Evolutionary conservation across 2,329 filamentous ascomycete species (phyloP).

Genomic region (Cercospora citrullina): DNA sequence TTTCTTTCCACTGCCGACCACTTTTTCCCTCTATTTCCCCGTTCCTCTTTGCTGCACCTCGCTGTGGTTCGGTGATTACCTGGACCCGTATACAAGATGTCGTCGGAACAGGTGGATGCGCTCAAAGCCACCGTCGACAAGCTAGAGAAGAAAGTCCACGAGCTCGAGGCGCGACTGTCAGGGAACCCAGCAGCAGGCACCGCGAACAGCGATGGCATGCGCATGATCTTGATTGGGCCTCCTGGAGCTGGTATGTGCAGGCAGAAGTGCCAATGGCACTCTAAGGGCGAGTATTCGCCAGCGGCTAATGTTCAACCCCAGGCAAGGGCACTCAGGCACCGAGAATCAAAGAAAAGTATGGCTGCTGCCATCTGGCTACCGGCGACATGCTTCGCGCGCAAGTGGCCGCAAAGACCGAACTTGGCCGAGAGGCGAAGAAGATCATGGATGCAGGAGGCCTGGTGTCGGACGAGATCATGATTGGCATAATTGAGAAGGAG

Average conservation of each 20-base stretch:
- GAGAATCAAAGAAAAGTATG: slow-evolving; percentile 97
- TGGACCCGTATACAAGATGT: slow-evolving; percentile 22
- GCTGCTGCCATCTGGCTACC: slow-evolving; percentile 94
- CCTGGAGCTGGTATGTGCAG: slow-evolving; percentile 82
- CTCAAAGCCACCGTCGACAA: slow-evolving; percentile 80
- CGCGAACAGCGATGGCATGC: slow-evolving; percentile 63
- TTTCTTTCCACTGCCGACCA: background rate
- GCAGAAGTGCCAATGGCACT: background rate
- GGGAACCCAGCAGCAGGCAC: slow-evolving; percentile 41
- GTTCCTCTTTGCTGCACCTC: background rate
- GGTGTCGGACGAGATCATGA: slow-evolving; percentile 98
- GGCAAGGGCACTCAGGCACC: slow-evolving; percentile 99
- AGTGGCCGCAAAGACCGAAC: slow-evolving; percentile 92
- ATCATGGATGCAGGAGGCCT: slow-evolving; percentile 99
- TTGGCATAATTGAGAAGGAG: slow-evolving; percentile 99
- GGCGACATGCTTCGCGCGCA: slow-evolving; percentile 99
- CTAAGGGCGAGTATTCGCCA: slow-evolving; percentile 10
- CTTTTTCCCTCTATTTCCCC: background rate
- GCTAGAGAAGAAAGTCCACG: slow-evolving; percentile 82
- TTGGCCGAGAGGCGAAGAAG: slow-evolving; percentile 97
- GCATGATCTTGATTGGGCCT: slow-evolving; percentile 97
- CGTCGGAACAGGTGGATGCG: slow-evolving; percentile 32
- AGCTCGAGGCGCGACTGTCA: slow-evolving; percentile 73
- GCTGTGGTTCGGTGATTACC: slow-evolving; percentile 21
- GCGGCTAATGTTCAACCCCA: slow-evolving; percentile 43